These are phyloP conservation scores for Sicyos baderoa DNA, from an alignment of 306 rosid genomes.

Conservation along the genomic window DNA sequence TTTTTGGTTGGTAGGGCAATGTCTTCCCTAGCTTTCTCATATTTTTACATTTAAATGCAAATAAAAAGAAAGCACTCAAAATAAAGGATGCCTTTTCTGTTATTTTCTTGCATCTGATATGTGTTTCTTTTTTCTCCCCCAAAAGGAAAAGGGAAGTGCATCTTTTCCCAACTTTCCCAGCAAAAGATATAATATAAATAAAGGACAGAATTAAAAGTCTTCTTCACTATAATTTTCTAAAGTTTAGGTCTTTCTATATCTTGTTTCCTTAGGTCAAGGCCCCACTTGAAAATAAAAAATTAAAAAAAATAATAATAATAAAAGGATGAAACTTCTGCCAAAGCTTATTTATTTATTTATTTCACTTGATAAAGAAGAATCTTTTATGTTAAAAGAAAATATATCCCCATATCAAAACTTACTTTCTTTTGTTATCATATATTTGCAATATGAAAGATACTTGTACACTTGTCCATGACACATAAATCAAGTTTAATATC, in stretches of 20 bases:
- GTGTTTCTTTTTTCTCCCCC: constrained; percentile 1
- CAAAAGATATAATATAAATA: not conserved
- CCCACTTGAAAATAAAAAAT: not conserved
- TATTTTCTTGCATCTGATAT: constrained; percentile 1
- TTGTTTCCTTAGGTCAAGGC: constrained; percentile 5
- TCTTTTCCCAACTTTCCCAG: constrained; percentile 15
- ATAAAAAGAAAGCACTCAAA: constrained; percentile 6
- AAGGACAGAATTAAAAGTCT: not conserved
- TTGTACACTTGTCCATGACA: constrained; percentile 13
- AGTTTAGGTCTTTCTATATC: not conserved
- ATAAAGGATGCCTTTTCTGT: constrained; percentile 18
- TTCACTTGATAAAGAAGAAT: constrained; percentile 16
- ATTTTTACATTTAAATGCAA: not conserved
- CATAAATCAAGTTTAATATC: not conserved
- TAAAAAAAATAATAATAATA: not conserved
- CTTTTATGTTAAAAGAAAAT: not conserved
- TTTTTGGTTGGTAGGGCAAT: not conserved
- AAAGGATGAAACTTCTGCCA: not conserved
- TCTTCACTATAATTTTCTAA: not conserved
- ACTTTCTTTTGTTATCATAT: constrained; percentile 4
- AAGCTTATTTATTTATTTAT: not conserved
- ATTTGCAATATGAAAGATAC: constrained; percentile 6
- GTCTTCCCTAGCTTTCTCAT: not conserved
- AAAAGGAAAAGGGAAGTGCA: constrained; percentile 8
- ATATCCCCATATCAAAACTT: constrained; percentile 12